phyloP scores from a whole-genome alignment of 129 eudicot genomes.

The Gnaphalium uliginosum region DNA sequence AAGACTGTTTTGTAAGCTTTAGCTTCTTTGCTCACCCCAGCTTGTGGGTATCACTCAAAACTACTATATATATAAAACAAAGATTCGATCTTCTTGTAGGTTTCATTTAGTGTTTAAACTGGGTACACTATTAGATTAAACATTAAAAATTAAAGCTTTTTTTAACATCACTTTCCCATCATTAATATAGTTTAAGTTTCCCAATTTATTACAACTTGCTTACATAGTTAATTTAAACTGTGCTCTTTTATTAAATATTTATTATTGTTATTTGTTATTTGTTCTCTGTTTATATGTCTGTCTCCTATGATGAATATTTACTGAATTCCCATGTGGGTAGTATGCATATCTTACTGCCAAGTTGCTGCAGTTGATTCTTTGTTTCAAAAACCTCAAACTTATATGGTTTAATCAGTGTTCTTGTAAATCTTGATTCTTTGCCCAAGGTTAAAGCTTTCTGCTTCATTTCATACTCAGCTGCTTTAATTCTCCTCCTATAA shows the following conservation, averaged over 20 bases:
- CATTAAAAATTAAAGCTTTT: background rate
- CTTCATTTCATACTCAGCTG: conserved; percentile 27
- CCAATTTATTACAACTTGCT: background rate
- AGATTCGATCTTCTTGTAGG: conserved; percentile 29
- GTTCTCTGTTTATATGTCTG: background rate
- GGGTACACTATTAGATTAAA: background rate
- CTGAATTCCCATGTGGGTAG: conserved; percentile 34
- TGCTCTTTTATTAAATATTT: background rate
- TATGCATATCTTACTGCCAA: conserved; percentile 28
- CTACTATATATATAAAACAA: background rate
- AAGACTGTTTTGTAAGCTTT: conserved; percentile 23
- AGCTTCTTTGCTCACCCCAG: conserved; percentile 19
- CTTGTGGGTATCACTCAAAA: background rate
- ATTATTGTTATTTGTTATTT: background rate
- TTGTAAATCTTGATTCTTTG: conserved; percentile 36
- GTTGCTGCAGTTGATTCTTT: conserved; percentile 30
- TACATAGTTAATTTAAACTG: background rate
- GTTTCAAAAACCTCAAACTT: conserved; percentile 24
- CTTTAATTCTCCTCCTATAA: background rate
- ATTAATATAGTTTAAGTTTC: conserved; percentile 3
- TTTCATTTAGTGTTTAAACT: background rate
- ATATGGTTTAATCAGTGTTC: background rate
- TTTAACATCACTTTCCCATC: conserved; percentile 5
- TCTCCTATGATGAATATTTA: background rate
- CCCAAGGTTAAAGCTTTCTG: conserved; percentile 30